These are phyloP conservation scores for Cytidiella melzeri DNA, from an alignment of 768 basidiomycete species.

Conservation along the genomic window DNA sequence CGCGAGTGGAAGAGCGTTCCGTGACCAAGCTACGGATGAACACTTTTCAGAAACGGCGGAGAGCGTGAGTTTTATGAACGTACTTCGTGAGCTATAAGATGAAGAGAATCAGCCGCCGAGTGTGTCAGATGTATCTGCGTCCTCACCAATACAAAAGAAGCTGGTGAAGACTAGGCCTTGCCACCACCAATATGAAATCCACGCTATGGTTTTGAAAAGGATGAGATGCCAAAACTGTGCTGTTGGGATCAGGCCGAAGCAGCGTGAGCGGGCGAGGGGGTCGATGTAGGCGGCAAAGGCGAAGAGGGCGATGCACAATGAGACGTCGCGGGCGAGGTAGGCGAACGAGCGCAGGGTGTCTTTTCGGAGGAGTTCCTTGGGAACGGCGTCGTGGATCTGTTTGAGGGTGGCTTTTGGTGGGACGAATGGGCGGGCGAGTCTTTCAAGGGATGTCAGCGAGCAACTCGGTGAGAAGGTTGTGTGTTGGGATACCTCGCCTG, in stretches of 20 bases:
- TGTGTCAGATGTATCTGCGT: no score
- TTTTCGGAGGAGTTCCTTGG: constrained; percentile 44
- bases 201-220: constrained; percentile 30
- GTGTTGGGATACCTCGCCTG: constrained; percentile 22
- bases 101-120: no score
- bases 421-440: constrained; percentile 38
- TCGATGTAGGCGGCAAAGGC: constrained; percentile 38
- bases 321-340: constrained; percentile 41
- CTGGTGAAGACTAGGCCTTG: constrained; percentile 47
- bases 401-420: constrained; percentile 46
- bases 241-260: constrained; percentile 32
- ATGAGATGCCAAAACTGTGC: constrained; percentile 26
- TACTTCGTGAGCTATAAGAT: constrained; percentile 10
- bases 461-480: neutral
- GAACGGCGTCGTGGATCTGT: constrained; percentile 50
- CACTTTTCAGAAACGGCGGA: no score
- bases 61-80: no score
- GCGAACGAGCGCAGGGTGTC: constrained; percentile 33
- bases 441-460: no score
- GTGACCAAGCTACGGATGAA: constrained; percentile 24
- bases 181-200: constrained; percentile 44
- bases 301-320: constrained; percentile 37
- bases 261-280: constrained; percentile 31
- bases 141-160: constrained; percentile 47
- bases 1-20: constrained; percentile 19